phyloP scores from a whole-genome alignment of 1,284 basidiomycete species.

The Microbotryum silenes-acaulis region DNA sequence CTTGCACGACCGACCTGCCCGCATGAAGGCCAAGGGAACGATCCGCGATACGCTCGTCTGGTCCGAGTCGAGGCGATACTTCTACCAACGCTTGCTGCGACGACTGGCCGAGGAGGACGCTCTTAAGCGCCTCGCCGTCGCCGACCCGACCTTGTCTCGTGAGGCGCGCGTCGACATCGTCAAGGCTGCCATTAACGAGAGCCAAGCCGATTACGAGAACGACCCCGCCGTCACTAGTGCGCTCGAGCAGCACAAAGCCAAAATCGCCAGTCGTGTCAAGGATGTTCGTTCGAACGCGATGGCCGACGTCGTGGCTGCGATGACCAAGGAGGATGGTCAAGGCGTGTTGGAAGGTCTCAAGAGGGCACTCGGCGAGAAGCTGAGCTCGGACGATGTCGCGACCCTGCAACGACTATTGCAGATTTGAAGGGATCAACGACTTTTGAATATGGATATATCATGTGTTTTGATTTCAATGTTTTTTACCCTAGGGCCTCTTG shows the following conservation, averaged over 20 bases:
- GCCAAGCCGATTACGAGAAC: slow-evolving; percentile 30
- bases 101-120: slow-evolving; percentile 45
- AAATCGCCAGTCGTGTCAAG: slow-evolving; percentile 33
- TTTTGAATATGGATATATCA: no score
- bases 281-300: slow-evolving; percentile 34
- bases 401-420: neutral
- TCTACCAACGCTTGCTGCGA: slow-evolving; percentile 87
- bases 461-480: no score
- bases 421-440: no score
- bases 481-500: no score
- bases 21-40: slow-evolving; percentile 92
- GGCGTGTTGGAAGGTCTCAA: slow-evolving; percentile 31
- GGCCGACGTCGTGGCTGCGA: slow-evolving; percentile 34
- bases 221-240: slow-evolving; percentile 35
- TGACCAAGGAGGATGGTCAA: slow-evolving; percentile 34
- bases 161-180: slow-evolving; percentile 34
- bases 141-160: slow-evolving; percentile 38
- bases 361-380: slow-evolving; percentile 20
- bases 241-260: slow-evolving; percentile 35
- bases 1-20: slow-evolving; percentile 85
- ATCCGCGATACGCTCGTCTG: slow-evolving; percentile 73
- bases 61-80: slow-evolving; percentile 81
- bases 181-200: slow-evolving; percentile 27
- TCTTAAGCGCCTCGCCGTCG: slow-evolving; percentile 34
- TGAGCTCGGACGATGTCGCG: slow-evolving; percentile 24